These are phyloP conservation scores for Talaromyces wortmannii DNA, from an alignment of 495 filamentous ascomycete genomes.

Conservation along the genomic window DNA sequence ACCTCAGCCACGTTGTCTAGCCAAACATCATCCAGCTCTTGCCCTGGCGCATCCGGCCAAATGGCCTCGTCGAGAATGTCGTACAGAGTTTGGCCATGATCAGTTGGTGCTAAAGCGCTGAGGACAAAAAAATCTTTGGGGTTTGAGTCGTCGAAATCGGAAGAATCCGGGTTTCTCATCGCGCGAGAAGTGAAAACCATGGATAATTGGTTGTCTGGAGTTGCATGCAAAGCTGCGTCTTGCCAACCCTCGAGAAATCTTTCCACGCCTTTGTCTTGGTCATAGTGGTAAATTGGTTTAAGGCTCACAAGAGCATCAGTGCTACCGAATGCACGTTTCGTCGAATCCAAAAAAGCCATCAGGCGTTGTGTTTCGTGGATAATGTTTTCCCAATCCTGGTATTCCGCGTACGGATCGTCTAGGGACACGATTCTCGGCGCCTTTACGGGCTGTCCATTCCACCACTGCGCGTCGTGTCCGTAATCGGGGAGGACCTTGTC, in stretches of 20 bases:
- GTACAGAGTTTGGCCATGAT: conserved; percentile 56
- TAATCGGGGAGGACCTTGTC: conserved; percentile 50
- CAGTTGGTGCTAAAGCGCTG: conserved; percentile 28
- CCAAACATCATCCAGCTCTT: conserved; percentile 47
- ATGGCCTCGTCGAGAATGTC: conserved; percentile 63
- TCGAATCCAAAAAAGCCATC: conserved; percentile 79
- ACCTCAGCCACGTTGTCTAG: conserved; percentile 59
- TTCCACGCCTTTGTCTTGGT: conserved; percentile 21
- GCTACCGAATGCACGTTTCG: conserved; percentile 76
- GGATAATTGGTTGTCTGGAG: conserved; percentile 29
- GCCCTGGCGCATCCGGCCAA: conserved; percentile 46
- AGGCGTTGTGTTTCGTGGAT: conserved; percentile 58
- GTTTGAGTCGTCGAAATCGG: conserved; percentile 21
- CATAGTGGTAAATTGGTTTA: conserved; percentile 26
- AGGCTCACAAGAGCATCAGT: conserved; percentile 51
- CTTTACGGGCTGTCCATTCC: conserved; percentile 65
- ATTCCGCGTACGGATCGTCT: conserved; percentile 26
- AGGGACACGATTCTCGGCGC: conserved; percentile 50
- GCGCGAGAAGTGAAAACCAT: conserved; percentile 33
- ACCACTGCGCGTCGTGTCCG: conserved; percentile 71
- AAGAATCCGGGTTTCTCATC: conserved; percentile 23
- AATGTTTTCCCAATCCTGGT: conserved; percentile 39
- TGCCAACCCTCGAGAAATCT: conserved; percentile 36
- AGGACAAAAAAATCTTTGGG: conserved; percentile 35
- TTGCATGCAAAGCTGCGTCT: conserved; percentile 29